Conservation (phyloP, 768 basidiomycete genomes). For the Podaxis pistillaris region DNA sequence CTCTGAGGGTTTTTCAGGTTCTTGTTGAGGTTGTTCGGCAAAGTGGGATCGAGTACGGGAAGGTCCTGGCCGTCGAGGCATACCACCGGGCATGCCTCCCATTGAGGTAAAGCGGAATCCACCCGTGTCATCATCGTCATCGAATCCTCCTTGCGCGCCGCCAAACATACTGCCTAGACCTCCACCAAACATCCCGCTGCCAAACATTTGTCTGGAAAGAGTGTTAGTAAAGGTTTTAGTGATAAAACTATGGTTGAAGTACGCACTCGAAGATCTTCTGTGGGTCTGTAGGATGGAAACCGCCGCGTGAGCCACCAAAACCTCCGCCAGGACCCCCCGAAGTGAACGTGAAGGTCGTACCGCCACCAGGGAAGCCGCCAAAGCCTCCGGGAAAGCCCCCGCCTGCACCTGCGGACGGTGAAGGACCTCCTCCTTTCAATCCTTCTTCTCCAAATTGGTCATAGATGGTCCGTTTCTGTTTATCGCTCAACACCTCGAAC, state of each 20-base stretch:
- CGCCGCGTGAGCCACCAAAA: slow-evolving; percentile 35
- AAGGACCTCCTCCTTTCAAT: slow-evolving; percentile 69
- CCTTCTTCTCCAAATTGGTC: slow-evolving; percentile 97
- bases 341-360: slow-evolving; percentile 56
- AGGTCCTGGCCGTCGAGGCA: slow-evolving; percentile 36
- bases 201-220: slow-evolving; percentile 56
- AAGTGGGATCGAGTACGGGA: slow-evolving; percentile 21
- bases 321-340: slow-evolving; percentile 45
- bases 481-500: slow-evolving; percentile 91
- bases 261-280: slow-evolving; percentile 87
- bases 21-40: slow-evolving; percentile 25
- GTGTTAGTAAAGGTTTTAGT: slow-evolving; percentile 1
- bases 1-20: slow-evolving; percentile 45
- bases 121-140: slow-evolving; percentile 51
- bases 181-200: slow-evolving; percentile 29
- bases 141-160: slow-evolving; percentile 36
- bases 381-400: slow-evolving; percentile 34
- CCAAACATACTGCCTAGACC: slow-evolving; percentile 38
- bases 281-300: slow-evolving; percentile 80
- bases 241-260: not conserved
- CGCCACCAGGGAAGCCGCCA: slow-evolving; percentile 42
- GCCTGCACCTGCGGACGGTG: slow-evolving; percentile 46
- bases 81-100: slow-evolving; percentile 58
- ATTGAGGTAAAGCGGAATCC: slow-evolving; percentile 37
- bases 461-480: slow-evolving; percentile 79